Evolutionary conservation across 2,329 filamentous ascomycete species (phyloP).

Genomic region (Cytospora chrysosperma): DNA sequence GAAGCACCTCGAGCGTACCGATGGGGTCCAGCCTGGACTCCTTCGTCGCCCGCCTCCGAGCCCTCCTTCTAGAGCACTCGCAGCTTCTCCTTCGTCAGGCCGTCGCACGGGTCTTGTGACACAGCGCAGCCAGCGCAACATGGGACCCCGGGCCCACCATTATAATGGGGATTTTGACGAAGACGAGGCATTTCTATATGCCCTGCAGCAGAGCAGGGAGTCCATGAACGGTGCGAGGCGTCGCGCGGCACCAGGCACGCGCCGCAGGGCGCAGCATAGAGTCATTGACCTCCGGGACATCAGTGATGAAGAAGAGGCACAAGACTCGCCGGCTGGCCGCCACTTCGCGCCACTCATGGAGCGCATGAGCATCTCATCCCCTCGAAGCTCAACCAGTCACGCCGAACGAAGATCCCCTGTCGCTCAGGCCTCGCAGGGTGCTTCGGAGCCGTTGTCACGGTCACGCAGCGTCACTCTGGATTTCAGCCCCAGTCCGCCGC

Average conservation of each 20-base stretch:
- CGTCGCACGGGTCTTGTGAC: not conserved
- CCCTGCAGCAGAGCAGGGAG: conserved; percentile 22
- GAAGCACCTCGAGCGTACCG: conserved; percentile 44
- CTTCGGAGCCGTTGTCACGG: not conserved
- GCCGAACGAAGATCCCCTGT: not conserved
- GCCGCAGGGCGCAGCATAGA: not conserved
- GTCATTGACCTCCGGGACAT: not conserved
- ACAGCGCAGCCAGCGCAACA: not conserved
- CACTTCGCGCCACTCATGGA: not conserved
- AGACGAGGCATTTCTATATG: not conserved
- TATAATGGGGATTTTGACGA: not conserved
- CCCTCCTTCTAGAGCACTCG: not conserved
- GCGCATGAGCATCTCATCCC: conserved; percentile 5
- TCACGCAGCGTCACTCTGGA: not conserved
- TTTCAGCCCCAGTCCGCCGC: not conserved
- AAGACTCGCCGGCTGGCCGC: not conserved
- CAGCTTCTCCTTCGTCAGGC: not conserved
- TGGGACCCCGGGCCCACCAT: not conserved
- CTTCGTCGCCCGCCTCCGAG: not conserved
- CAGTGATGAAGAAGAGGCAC: not conserved
- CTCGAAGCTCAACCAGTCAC: not conserved
- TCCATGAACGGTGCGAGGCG: conserved; percentile 27
- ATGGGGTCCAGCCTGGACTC: conserved; percentile 34
- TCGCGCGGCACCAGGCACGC: not conserved
- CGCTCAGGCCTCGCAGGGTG: not conserved